phyloP scores from a whole-genome alignment of 2,329 filamentous ascomycete genomes.

The Pseudogymnoascus sp. region DNA sequence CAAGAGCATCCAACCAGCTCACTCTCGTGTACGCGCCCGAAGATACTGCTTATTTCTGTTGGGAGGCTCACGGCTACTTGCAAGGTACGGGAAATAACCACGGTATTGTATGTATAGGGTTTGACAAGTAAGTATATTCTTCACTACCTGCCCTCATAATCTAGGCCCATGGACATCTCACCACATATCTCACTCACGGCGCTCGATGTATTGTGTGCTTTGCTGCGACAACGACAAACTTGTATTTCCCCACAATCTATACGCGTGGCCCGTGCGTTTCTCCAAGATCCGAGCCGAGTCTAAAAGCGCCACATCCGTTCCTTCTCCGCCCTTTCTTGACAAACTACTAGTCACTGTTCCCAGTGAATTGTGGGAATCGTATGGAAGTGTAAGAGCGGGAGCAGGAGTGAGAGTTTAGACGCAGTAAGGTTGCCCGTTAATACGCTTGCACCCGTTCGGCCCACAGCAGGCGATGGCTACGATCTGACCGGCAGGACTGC shows the following conservation, averaged over 20 bases:
- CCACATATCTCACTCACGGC: neutral
- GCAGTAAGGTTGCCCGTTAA: neutral
- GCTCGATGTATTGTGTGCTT: neutral
- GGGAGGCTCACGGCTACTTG: neutral
- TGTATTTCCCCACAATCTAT: neutral
- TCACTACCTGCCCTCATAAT: neutral
- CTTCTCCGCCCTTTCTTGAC: neutral
- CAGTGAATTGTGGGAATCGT: neutral
- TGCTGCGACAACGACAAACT: neutral
- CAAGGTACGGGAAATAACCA: neutral
- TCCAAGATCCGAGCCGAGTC: neutral
- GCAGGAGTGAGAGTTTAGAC: neutral
- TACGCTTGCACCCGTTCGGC: neutral
- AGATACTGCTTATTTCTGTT: neutral
- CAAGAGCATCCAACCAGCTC: too few species aligned
- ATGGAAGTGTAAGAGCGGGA: neutral
- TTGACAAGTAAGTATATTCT: neutral
- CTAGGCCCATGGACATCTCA: neutral
- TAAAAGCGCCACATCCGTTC: neutral
- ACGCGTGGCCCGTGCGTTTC: neutral
- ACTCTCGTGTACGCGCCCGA: neutral
- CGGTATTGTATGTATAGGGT: too few species aligned
- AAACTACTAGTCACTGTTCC: neutral
- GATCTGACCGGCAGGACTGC: neutral
- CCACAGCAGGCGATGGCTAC: constrained; percentile 4